Evolutionary conservation across 768 basidiomycete genomes (phyloP).

Genomic region (Mycena kentingensis): DNA sequence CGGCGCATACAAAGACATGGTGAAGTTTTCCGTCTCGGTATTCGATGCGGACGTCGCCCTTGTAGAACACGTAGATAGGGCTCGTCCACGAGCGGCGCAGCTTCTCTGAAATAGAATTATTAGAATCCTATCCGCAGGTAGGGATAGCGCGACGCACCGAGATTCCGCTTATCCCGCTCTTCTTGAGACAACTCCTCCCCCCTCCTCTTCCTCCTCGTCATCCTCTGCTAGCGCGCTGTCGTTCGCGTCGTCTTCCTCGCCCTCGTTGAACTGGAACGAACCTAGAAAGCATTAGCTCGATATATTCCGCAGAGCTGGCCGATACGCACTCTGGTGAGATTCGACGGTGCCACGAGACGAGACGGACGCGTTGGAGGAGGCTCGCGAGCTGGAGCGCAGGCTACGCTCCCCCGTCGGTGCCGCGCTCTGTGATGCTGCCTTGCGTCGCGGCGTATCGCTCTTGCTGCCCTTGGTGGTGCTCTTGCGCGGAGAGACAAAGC

Average conservation of each 20-base stretch:
- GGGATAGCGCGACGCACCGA: neutral
- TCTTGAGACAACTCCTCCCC: neutral
- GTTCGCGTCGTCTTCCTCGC: neutral
- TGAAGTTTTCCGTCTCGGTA: slow-evolving; percentile 1
- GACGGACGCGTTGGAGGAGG: neutral
- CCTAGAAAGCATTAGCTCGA: neutral
- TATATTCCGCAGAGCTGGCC: no score
- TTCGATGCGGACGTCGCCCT: neutral
- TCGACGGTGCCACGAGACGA: neutral
- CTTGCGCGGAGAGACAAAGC: neutral
- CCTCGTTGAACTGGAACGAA: neutral
- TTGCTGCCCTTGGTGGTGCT: neutral
- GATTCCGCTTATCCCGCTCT: neutral
- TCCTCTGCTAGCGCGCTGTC: neutral
- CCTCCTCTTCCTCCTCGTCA: neutral
- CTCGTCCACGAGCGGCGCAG: neutral
- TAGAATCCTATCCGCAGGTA: no score
- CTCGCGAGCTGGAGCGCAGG: neutral
- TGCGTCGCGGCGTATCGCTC: neutral
- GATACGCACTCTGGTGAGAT: neutral
- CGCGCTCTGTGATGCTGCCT: neutral
- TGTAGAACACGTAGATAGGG: neutral
- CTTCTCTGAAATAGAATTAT: neutral
- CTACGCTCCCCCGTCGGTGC: neutral
- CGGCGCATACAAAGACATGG: slow-evolving; percentile 7